Conservation (phyloP, 2,329 filamentous ascomycete species). For the Penicillium sp. region DNA sequence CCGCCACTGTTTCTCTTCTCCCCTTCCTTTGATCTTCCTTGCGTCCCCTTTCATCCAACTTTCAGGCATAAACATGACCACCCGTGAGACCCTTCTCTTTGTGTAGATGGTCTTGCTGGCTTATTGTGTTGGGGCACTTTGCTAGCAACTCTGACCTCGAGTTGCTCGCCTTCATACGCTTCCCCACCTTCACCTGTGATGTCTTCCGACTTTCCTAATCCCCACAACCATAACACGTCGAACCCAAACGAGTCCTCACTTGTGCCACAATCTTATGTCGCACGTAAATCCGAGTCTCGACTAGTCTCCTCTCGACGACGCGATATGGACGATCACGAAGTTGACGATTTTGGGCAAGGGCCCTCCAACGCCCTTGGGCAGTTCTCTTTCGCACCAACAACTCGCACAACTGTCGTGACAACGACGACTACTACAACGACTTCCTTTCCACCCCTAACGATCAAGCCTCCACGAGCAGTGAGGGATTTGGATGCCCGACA, state of each 20-base stretch:
- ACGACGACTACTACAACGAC: constrained; percentile 88
- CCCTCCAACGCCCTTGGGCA: constrained; percentile 53
- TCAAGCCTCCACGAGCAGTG: constrained; percentile 70
- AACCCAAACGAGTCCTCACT: constrained; percentile 20
- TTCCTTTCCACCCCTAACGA: constrained; percentile 76
- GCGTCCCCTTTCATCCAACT: constrained; percentile 7
- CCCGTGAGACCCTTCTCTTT: not conserved
- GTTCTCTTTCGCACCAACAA: constrained; percentile 63
- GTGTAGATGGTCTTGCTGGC: constrained; percentile 26
- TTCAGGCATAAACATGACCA: not conserved
- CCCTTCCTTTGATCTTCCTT: constrained; percentile 21
- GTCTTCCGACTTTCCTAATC: constrained; percentile 13
- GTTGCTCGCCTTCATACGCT: constrained; percentile 7
- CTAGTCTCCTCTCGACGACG: constrained; percentile 17
- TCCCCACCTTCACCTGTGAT: constrained; percentile 14
- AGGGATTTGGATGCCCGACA: constrained; percentile 78
- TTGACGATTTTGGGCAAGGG: constrained; percentile 20
- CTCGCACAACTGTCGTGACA: constrained; percentile 70
- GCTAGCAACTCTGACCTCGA: constrained; percentile 11
- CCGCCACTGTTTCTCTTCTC: constrained; percentile 27
- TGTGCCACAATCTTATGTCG: constrained; percentile 8
- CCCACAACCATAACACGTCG: constrained; percentile 4
- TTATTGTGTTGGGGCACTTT: constrained; percentile 24
- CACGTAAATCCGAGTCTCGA: constrained; percentile 14
- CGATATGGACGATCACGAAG: constrained; percentile 32